Evolutionary conservation across 345 rosid genomes (phyloP), one percentile per base, ranked within the genome.

Genomic region (Angophora floribunda): DNA sequence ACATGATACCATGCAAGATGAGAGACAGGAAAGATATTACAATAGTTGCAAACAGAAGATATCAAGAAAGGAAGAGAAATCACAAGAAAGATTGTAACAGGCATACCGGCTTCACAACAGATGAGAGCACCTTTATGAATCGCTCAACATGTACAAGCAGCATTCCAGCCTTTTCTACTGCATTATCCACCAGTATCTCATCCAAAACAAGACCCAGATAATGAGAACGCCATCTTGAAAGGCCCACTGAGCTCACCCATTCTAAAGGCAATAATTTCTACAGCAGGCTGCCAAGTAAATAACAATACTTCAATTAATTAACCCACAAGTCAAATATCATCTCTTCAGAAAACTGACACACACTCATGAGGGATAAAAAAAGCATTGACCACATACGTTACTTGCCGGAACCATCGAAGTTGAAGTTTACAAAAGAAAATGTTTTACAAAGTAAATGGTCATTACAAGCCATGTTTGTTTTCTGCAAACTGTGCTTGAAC

Each of bases 191-290:
- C 89, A 96, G 96, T 65, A 50, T 91, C 93, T 96, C 99, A 90
- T 96, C 97, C 90, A 95, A 92, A 84, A 99, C 99, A 91, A 96
- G 94, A 89, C 89, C 96, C 87, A 91, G 93, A 92, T 91, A 96
- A 52, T 95, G 95, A 89, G 96, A 97, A 90, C 94, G 97, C 99
- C 99, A 97, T 92, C 96, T 95, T 78, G 99, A 96, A 90, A 96
- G 97, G 55, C 98, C 98, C 92, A n/a, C 94, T 94, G 84, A 97
- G 93, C 93, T 97, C 99, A 91, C 98, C 99, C 96, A 97, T 93
- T 92, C 99, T 94, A 89, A 97, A 97, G 89, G 94, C 97, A 88
- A 97, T 96, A 79, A 95, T 22, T 7, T 55, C 61, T 22, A 55
- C 61, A 87, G 98, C 95, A 90, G 99, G 99, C 99, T 97, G 96